Evolutionary conservation across 139 green algal genomes (phyloP), one percentile per base, ranked within the genome.

Genomic region (Chlamydomonas incerta): DNA sequence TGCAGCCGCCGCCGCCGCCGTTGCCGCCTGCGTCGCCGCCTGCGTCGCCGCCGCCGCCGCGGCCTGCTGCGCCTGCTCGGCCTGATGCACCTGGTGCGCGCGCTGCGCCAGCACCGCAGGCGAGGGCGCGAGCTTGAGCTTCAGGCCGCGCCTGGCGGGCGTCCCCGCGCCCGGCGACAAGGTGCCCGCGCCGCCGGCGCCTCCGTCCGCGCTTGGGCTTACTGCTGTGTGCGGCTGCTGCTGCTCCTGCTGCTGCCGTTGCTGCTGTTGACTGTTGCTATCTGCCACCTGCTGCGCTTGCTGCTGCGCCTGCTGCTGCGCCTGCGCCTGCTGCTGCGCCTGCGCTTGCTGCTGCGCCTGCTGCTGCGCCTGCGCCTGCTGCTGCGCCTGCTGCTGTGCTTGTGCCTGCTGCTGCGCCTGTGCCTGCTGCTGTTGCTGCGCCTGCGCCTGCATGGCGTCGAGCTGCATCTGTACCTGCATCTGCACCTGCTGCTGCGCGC

Each of bases 351-450:
- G 74, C 18, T 58, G 74, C 58, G 62, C 35, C 21, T 82, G 58
- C 58, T 81, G 74, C 69, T 33, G 60, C n/a, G n/a, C n/a, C n/a
- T n/a, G n/a, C n/a, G n/a, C n/a, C 26, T 57, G 57, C 35, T 52
- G 74, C 33, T 23, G 74, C 5, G 28, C 29, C 13, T 72, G 74
- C 34, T n/a, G n/a, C n/a, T n/a, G n/a, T n/a, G n/a, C n/a, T n/a
- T n/a, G n/a, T n/a, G n/a, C n/a, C n/a, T n/a, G n/a, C n/a, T n/a
- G n/a, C n/a, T n/a, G n/a, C 33, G 28, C 17, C 74, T 69, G 55
- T 26, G 52, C 31, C n/a, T 52, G 31, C 69, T 33, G 60, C 26
- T 57, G 57, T 55, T 52, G 74, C 33, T 23, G 74, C 5, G 28
- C 29, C 13, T 72, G 74, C 34, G 41, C 41, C 8, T 50, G 41